Evolutionary conservation across 2,329 filamentous ascomycete genomes (phyloP).

Genomic region (Decorospora gaudefroyi): DNA sequence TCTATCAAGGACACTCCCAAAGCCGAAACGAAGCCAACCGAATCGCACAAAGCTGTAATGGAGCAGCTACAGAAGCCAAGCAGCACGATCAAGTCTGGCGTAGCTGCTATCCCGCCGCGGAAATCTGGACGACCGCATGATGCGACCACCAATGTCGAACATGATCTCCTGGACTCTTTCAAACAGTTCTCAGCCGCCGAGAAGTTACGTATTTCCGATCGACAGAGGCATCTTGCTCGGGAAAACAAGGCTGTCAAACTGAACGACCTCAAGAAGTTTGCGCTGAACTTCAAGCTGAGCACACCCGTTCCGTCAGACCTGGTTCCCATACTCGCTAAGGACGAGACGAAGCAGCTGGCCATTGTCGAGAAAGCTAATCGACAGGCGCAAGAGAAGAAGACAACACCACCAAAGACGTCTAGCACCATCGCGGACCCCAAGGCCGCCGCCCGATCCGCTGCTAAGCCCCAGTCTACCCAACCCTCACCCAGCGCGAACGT

Average conservation of each 20-base stretch:
- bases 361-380: constrained; percentile 87
- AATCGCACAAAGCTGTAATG: constrained; percentile 26
- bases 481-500: constrained; percentile 36
- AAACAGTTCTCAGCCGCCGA: constrained; percentile 66
- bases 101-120: constrained; percentile 34
- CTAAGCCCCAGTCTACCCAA: constrained; percentile 42
- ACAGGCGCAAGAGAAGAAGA: constrained; percentile 64
- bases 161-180: constrained; percentile 65
- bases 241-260: constrained; percentile 89
- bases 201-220: constrained; percentile 64
- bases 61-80: constrained; percentile 38
- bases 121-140: constrained; percentile 55
- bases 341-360: constrained; percentile 89
- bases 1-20: constrained; percentile 16
- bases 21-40: constrained; percentile 24
- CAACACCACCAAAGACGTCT: constrained; percentile 47
- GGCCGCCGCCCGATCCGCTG: constrained; percentile 38
- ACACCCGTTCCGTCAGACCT: constrained; percentile 91
- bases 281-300: constrained; percentile 88
- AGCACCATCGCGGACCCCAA: constrained; percentile 49
- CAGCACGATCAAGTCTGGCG: constrained; percentile 34
- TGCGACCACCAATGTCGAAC: constrained; percentile 64
- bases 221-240: constrained; percentile 57
- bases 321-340: constrained; percentile 93
- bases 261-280: constrained; percentile 94